Evolutionary conservation across 2,329 filamentous ascomycete species (phyloP).

Genomic region (Aspergillus fumigatus): DNA sequence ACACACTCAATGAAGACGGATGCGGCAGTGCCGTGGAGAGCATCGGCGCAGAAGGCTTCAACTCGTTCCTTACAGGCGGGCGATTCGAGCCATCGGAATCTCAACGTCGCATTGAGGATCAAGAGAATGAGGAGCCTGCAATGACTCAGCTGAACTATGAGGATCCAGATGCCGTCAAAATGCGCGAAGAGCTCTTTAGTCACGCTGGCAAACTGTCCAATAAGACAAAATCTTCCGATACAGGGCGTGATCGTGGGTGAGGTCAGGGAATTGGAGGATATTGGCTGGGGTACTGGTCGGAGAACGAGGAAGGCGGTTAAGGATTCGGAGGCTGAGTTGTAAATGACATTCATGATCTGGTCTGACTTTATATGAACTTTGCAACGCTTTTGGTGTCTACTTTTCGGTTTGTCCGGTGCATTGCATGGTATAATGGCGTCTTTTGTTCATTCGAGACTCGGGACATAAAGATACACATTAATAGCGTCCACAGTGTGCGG

Average conservation of each 20-base stretch:
- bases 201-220: slow-evolving; percentile 40
- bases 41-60: slow-evolving; percentile 22
- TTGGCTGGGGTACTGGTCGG: slow-evolving; percentile 31
- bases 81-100: slow-evolving; percentile 29
- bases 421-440: not conserved
- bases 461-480: not conserved
- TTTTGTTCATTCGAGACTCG: not conserved
- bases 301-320: slow-evolving; percentile 31
- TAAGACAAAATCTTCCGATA: slow-evolving; percentile 16
- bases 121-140: slow-evolving; percentile 33
- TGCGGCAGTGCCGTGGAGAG: slow-evolving; percentile 35
- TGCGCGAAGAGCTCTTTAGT: slow-evolving; percentile 53
- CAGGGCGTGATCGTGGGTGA: slow-evolving; percentile 23
- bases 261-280: slow-evolving; percentile 30
- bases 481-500: not conserved
- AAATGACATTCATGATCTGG: not conserved
- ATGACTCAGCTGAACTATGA: slow-evolving; percentile 48
- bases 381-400: not conserved
- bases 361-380: not conserved
- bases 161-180: slow-evolving; percentile 49
- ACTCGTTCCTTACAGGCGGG: slow-evolving; percentile 27
- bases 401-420: not conserved
- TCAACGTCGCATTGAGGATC: slow-evolving; percentile 19
- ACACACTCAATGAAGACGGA: slow-evolving; percentile 45
- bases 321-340: slow-evolving; percentile 12